Conservation (phyloP, 805 yeast species). For the Candida multigemmis region DNA sequence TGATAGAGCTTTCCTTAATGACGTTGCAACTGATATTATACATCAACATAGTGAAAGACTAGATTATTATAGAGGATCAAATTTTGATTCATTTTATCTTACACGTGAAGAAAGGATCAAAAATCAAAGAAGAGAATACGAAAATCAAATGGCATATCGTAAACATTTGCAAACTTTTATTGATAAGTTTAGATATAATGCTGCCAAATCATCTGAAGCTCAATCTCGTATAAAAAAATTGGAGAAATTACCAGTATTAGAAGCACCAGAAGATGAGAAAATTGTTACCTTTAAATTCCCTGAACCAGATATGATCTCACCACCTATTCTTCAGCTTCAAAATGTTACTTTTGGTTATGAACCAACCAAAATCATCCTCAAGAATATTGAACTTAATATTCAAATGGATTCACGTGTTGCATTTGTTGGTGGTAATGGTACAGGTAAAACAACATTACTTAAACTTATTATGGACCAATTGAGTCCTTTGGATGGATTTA, state of each 20-base stretch:
- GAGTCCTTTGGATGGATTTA: constrained; percentile 68
- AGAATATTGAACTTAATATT: constrained; percentile 78
- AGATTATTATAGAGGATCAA: constrained; percentile 90
- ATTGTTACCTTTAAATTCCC: constrained; percentile 83
- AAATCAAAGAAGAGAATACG: constrained; percentile 90
- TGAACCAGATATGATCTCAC: constrained; percentile 86
- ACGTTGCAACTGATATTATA: constrained; percentile 96
- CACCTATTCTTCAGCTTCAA: constrained; percentile 85
- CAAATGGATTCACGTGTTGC: constrained; percentile 95
- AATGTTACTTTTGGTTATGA: constrained; percentile 82
- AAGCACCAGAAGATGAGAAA: constrained; percentile 91
- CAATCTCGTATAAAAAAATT: constrained; percentile 95
- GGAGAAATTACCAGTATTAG: constrained; percentile 87
- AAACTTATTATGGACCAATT: constrained; percentile 76
- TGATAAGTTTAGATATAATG: constrained; percentile 94
- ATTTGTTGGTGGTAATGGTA: constrained; percentile 97
- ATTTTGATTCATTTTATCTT: constrained; percentile 86
- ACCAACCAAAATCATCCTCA: constrained; percentile 53
- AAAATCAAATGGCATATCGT: constrained; percentile 93
- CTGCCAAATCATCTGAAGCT: constrained; percentile 96
- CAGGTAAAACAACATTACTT: constrained; percentile 95
- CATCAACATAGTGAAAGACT: constrained; percentile 96
- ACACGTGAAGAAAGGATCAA: constrained; percentile 94
- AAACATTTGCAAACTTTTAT: constrained; percentile 89
- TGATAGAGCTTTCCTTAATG: constrained; percentile 94